A percentile compares a stretch with the other conserved stretches of the same genome.
Conservation (phyloP, 2,329 filamentous ascomycete species). For the Aspergillus versicolor region DNA sequence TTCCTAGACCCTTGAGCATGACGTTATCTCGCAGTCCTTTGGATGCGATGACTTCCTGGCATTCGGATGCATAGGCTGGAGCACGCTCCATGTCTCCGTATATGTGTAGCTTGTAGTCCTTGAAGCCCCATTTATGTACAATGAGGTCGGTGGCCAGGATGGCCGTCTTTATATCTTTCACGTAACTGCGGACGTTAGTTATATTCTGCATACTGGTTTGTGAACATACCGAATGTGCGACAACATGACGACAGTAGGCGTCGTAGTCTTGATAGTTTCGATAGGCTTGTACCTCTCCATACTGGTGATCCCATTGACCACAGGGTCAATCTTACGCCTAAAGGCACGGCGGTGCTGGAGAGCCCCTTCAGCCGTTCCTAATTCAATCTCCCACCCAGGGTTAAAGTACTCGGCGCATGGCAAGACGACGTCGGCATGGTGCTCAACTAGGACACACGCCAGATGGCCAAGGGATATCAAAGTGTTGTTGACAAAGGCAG, state of each 20-base stretch:
- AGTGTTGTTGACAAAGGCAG: constrained; percentile 45
- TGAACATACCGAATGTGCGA: constrained; percentile 48
- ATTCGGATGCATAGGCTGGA: constrained; percentile 59
- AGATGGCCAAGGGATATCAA: constrained; percentile 33
- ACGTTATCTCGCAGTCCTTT: constrained; percentile 53
- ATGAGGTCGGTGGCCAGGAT: constrained; percentile 64
- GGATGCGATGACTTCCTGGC: constrained; percentile 56
- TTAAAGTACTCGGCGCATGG: constrained; percentile 62
- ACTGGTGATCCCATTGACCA: constrained; percentile 64
- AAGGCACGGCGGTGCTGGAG: constrained; percentile 58
- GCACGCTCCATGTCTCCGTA: constrained; percentile 65
- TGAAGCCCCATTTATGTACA: constrained; percentile 63
- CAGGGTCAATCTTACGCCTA: constrained; percentile 60
- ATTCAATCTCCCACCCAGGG: constrained; percentile 62
- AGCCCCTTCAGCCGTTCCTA: constrained; percentile 57
- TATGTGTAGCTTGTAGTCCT: constrained; percentile 61
- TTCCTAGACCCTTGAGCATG: constrained; percentile 44
- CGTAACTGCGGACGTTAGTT: constrained; percentile 21
- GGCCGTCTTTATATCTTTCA: constrained; percentile 64
- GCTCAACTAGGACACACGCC: constrained; percentile 21
- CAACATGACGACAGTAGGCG: constrained; percentile 63
- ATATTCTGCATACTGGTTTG: too few relatives aligned
- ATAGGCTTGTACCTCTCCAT: constrained; percentile 63
- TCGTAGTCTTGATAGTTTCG: constrained; percentile 56
- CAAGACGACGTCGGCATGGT: constrained; percentile 59